A percentile compares a stretch with the other conserved stretches of the same genome.
Conservation (phyloP, 1,139 yeast species). For the Magnusiomyces magnusii region DNA sequence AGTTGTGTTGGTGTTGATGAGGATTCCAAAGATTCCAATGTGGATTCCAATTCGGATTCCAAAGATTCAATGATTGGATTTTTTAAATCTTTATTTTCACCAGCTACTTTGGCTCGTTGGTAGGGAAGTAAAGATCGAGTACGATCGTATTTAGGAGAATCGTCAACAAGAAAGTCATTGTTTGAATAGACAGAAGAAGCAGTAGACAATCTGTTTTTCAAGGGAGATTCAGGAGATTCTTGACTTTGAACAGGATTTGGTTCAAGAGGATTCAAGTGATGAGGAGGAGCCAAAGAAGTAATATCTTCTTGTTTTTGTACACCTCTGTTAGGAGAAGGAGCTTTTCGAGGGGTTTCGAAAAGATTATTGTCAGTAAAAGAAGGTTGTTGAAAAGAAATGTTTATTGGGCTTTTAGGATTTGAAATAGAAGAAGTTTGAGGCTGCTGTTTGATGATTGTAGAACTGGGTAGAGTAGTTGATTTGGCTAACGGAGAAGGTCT, state of each 20-base stretch:
- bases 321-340: neutral
- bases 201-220: neutral
- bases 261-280: neutral
- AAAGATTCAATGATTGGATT: neutral
- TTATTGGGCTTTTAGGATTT: no score
- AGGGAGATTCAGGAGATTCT: neutral
- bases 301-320: neutral
- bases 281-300: neutral
- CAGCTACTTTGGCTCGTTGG: constrained; percentile 7
- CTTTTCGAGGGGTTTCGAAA: neutral
- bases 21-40: no score
- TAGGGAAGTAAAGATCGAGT: constrained; percentile 14
- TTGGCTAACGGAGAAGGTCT: no score
- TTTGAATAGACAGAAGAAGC: constrained; percentile 12
- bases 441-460: neutral
- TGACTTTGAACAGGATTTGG: neutral
- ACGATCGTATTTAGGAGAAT: constrained; percentile 10
- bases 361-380: neutral
- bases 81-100: neutral
- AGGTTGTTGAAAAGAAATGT: neutral
- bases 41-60: neutral
- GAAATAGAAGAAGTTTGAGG: no score
- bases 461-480: no score
- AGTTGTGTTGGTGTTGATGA: no score
- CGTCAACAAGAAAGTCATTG: constrained; percentile 9